Evolutionary conservation across 202 grass and related monocot species (phyloP).

Genomic region (Panicum virgatum): DNA sequence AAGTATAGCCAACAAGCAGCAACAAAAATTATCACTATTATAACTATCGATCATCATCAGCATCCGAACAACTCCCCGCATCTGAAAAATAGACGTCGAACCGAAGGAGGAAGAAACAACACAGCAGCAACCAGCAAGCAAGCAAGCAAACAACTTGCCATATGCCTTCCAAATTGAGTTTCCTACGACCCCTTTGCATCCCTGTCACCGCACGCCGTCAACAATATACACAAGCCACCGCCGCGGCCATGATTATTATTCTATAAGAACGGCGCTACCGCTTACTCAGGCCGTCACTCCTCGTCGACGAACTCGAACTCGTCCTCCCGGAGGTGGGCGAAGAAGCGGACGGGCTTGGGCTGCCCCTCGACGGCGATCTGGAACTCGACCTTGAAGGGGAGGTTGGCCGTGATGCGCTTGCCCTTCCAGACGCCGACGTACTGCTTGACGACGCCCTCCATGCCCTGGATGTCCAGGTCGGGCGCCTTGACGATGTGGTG

Average conservation of each 20-base stretch:
- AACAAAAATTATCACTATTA: conserved; percentile 36
- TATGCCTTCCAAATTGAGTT: not conserved
- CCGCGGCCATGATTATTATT: conserved; percentile 42
- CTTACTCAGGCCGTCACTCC: conserved; percentile 35
- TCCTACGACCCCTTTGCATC: conserved; percentile 24
- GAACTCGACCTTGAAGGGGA: conserved; percentile 94
- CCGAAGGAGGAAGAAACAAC: conserved; percentile 12
- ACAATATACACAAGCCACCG: conserved; percentile 43
- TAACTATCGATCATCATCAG: conserved; percentile 34
- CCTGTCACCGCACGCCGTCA: conserved; percentile 24
- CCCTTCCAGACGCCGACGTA: conserved; percentile 92
- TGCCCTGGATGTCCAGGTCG: conserved; percentile 81
- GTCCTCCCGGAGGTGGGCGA: conserved; percentile 89
- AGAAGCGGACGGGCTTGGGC: conserved; percentile 72
- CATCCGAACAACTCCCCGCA: conserved; percentile 40
- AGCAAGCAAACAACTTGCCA: conserved; percentile 40
- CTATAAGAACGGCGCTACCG: conserved; percentile 26
- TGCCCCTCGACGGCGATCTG: conserved; percentile 58
- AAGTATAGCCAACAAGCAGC: conserved; percentile 30
- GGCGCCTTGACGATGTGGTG: conserved; percentile 91
- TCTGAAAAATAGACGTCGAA: conserved; percentile 44
- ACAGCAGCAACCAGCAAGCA: too few species aligned
- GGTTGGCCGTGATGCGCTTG: conserved; percentile 82
- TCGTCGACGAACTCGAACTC: conserved; percentile 86
- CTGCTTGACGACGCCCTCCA: conserved; percentile 92